Evolutionary conservation across 345 rosid species (phyloP).

Genomic region (Citrus maxima): DNA sequence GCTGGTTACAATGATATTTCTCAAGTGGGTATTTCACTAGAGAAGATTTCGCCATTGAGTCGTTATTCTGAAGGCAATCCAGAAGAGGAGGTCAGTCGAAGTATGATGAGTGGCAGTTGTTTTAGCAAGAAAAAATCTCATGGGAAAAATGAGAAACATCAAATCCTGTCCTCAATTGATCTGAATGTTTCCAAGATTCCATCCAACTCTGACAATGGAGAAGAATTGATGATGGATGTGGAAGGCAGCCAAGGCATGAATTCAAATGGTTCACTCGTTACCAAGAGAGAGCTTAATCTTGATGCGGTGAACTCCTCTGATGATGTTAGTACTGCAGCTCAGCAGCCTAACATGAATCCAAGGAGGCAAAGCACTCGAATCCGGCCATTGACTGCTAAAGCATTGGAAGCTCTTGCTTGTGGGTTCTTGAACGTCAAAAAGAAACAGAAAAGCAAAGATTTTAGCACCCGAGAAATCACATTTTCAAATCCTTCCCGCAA

Average conservation of each 20-base stretch:
- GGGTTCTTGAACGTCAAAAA: slow-evolving; percentile 37
- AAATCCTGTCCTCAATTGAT: slow-evolving; percentile 24
- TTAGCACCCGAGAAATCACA: slow-evolving; percentile 23
- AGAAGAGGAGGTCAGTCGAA: slow-evolving; percentile 17
- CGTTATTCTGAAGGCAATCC: slow-evolving; percentile 21
- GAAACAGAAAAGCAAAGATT: slow-evolving; percentile 28
- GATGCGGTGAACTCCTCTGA: slow-evolving; percentile 6
- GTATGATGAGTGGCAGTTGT: slow-evolving; percentile 4
- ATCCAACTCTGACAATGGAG: slow-evolving; percentile 16
- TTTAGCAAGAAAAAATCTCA: slow-evolving; percentile 9
- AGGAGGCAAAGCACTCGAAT: slow-evolving; percentile 73
- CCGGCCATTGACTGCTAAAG: slow-evolving; percentile 59
- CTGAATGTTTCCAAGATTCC: slow-evolving; percentile 27
- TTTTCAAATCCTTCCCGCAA: slow-evolving; percentile 26
- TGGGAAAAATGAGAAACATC: slow-evolving; percentile 15
- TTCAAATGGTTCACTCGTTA: slow-evolving; percentile 15
- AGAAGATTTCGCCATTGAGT: slow-evolving; percentile 14
- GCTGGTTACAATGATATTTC: slow-evolving; percentile 21
- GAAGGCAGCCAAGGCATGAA: slow-evolving; percentile 18
- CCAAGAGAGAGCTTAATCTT: slow-evolving; percentile 7
- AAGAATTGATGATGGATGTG: slow-evolving; percentile 11
- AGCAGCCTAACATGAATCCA: slow-evolving; percentile 25
- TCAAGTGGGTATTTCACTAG: slow-evolving; percentile 10
- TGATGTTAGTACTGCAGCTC: slow-evolving; percentile 13
- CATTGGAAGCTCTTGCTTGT: slow-evolving; percentile 68